Conservation (phyloP, 306 rosid genomes). For the Fragaria iinumae region DNA sequence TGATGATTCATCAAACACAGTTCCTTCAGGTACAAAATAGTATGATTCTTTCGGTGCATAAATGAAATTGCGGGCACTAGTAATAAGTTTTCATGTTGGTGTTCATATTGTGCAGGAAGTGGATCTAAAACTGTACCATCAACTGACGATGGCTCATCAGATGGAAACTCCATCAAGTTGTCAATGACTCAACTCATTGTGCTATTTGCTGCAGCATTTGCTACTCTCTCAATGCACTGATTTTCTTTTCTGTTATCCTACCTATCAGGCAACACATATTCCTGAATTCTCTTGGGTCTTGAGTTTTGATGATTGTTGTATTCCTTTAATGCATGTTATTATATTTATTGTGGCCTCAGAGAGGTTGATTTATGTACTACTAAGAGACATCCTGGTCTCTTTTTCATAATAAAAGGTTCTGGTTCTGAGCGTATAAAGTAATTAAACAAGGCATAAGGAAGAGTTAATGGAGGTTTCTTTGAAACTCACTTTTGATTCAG, state of each 20-base stretch:
- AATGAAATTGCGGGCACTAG: background rate
- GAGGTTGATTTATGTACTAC: slow-evolving; percentile 2
- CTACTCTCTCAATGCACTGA: slow-evolving; percentile 35
- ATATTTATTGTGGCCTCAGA: background rate
- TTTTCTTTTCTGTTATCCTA: slow-evolving; percentile 14
- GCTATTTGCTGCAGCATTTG: slow-evolving; percentile 48
- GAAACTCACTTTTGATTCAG: background rate
- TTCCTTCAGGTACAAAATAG: slow-evolving; percentile 51
- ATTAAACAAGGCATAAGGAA: background rate
- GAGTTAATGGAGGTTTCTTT: background rate
- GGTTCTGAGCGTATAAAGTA: background rate
- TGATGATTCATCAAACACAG: slow-evolving; percentile 44
- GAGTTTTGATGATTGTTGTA: background rate
- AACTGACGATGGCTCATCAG: slow-evolving; percentile 41
- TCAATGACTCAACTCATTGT: slow-evolving; percentile 45
- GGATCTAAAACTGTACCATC: slow-evolving; percentile 61
- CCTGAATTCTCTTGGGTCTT: background rate
- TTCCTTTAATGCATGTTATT: background rate
- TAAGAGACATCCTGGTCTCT: slow-evolving; percentile 2
- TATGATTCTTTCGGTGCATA: background rate
- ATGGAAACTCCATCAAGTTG: slow-evolving; percentile 48
- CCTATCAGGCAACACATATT: background rate
- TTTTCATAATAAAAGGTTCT: slow-evolving; percentile 11
- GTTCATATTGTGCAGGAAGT: slow-evolving; percentile 37
- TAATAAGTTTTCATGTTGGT: background rate